Evolutionary conservation across 2,329 filamentous ascomycete genomes (phyloP).

Genomic region (Cercospora janseana): DNA sequence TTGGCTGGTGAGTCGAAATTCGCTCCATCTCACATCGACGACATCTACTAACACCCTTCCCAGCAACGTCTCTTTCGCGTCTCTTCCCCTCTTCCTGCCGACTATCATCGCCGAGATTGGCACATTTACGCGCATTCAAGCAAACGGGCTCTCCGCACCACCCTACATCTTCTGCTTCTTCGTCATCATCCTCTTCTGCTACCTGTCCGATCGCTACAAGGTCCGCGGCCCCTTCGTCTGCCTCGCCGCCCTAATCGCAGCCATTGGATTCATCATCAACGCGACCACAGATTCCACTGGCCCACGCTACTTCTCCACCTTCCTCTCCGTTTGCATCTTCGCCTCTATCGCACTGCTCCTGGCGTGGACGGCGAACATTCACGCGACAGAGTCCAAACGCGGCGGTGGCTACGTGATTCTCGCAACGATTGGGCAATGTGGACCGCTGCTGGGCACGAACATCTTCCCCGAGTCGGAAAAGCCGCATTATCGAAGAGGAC

Average conservation of each 20-base stretch:
- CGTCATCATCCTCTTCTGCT: constrained; percentile 39
- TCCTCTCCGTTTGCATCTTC: constrained; percentile 44
- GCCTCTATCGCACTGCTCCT: constrained; percentile 39
- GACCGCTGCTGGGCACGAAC: constrained; percentile 60
- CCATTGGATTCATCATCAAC: constrained; percentile 44
- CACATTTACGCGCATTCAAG: constrained; percentile 49
- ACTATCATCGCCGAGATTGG: constrained; percentile 67
- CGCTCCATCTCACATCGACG: background rate
- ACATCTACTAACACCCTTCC: background rate
- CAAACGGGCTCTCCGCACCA: constrained; percentile 42
- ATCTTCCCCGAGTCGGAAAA: constrained; percentile 56
- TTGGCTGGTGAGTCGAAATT: constrained; percentile 26
- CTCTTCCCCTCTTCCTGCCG: constrained; percentile 44
- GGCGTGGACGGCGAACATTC: constrained; percentile 42
- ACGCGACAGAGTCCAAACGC: constrained; percentile 41
- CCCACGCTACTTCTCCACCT: constrained; percentile 41
- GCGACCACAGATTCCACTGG: constrained; percentile 38
- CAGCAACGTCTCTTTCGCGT: constrained; percentile 62
- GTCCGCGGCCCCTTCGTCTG: constrained; percentile 44
- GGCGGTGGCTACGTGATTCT: constrained; percentile 41
- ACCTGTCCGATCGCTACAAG: constrained; percentile 40
- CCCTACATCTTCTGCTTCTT: constrained; percentile 46
- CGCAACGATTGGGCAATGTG: constrained; percentile 60
- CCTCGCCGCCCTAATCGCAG: constrained; percentile 38
- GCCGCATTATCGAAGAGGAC: constrained; percentile 55